These are phyloP conservation scores for Fusarium metavorans DNA, from an alignment of 2,329 filamentous ascomycete genomes.

Conservation along the genomic window DNA sequence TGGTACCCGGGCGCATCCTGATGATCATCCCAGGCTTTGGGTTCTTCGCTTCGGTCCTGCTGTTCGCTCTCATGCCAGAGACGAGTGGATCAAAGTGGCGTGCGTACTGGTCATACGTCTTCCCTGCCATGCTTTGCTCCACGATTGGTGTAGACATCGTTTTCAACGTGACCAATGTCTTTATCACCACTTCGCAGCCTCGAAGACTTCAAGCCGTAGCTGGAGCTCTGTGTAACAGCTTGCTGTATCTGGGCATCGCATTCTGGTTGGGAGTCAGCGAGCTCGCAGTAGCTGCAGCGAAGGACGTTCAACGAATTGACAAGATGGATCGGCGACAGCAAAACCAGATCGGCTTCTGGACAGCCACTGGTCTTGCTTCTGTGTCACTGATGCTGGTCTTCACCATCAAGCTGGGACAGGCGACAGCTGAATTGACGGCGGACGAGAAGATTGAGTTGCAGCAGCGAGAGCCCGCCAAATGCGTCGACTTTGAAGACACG, in stretches of 20 bases:
- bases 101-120: conserved; percentile 78
- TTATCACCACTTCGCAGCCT: conserved; percentile 79
- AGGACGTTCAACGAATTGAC: conserved; percentile 34
- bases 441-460: conserved; percentile 62
- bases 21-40: conserved; percentile 71
- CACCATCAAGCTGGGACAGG: conserved; percentile 66
- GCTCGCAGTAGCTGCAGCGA: conserved; percentile 67
- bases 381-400: conserved; percentile 66
- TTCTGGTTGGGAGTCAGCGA: conserved; percentile 79
- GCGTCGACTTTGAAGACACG: neutral
- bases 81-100: conserved; percentile 52
- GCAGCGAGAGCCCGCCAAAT: neutral
- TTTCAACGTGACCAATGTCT: conserved; percentile 82
- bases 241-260: conserved; percentile 75
- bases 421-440: conserved; percentile 66
- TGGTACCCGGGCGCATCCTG: conserved; percentile 72
- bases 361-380: conserved; percentile 67
- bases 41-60: conserved; percentile 67
- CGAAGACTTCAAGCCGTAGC: conserved; percentile 76
- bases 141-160: conserved; percentile 81
- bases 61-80: conserved; percentile 73
- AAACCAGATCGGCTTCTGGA: conserved; percentile 76
- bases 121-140: conserved; percentile 75
- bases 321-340: conserved; percentile 60
- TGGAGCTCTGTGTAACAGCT: conserved; percentile 76